Conservation (phyloP, 176 grass and related monocot species). For the Juncus inflexus region DNA sequence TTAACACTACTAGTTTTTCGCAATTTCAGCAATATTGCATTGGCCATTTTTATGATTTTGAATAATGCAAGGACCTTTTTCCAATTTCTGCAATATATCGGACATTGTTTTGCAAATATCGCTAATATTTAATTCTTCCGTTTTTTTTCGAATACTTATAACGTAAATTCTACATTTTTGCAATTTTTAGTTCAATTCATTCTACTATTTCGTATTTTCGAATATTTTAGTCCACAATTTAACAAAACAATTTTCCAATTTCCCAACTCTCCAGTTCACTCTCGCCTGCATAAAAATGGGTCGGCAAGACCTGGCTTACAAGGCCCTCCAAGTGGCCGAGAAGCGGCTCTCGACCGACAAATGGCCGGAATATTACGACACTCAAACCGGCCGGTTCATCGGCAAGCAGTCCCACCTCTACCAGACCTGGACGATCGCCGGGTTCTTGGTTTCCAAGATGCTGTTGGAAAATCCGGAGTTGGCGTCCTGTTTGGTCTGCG, state of each 20-base stretch:
- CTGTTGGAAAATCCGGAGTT: constrained; percentile 70
- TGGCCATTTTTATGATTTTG: too few species aligned
- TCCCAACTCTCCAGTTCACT: constrained; percentile 63
- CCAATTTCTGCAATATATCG: too few species aligned
- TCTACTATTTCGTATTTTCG: constrained; percentile 1
- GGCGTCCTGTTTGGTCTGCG: constrained; percentile 63
- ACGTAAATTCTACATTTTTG: background rate
- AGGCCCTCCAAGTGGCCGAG: constrained; percentile 72
- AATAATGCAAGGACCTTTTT: too few species aligned
- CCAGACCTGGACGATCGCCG: constrained; percentile 93
- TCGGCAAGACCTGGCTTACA: constrained; percentile 65
- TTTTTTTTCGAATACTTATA: constrained; percentile 3
- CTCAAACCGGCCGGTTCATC: constrained; percentile 74
- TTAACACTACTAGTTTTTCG: too few species aligned
- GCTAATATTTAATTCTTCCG: too few species aligned
- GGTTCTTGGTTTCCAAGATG: constrained; percentile 84
- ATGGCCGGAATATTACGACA: constrained; percentile 95
- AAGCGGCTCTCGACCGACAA: constrained; percentile 80
- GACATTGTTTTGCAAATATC: too few species aligned
- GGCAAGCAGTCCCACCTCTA: constrained; percentile 81
- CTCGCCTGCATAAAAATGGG: constrained; percentile 98
- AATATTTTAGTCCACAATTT: constrained; percentile 2
- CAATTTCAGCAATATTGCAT: too few species aligned
- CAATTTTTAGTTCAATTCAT: too few species aligned
- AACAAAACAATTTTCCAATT: constrained; percentile 11